Conservation (phyloP, 176 grass and related monocot genomes). For the Themeda triandra region DNA sequence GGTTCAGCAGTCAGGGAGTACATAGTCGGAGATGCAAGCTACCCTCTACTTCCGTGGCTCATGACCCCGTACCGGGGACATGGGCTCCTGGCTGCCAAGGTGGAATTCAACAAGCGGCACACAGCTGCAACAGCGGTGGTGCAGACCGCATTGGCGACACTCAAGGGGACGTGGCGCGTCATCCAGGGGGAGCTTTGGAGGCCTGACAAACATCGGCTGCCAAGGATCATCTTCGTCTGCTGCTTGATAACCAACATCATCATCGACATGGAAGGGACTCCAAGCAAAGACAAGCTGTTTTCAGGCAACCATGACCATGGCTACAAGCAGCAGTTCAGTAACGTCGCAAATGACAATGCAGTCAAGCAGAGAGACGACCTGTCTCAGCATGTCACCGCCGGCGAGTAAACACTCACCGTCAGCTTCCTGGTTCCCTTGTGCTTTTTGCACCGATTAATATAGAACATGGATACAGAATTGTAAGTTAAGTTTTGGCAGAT, state of each 20-base stretch:
- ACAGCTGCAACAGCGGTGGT: constrained; percentile 28
- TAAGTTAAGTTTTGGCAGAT: constrained; percentile 13
- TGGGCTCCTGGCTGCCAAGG: constrained; percentile 27
- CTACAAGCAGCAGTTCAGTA: constrained; percentile 42
- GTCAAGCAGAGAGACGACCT: constrained; percentile 33
- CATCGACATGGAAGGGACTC: constrained; percentile 37
- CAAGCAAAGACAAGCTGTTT: not conserved
- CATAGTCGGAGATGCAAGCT: constrained; percentile 69
- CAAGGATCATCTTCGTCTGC: constrained; percentile 43
- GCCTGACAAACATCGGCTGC: constrained; percentile 64
- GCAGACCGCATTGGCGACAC: constrained; percentile 40
- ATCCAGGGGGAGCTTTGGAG: constrained; percentile 65
- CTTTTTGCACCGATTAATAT: not conserved
- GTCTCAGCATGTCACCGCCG: constrained; percentile 5
- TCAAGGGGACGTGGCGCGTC: constrained; percentile 61
- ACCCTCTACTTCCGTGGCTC: constrained; percentile 83
- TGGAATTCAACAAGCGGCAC: constrained; percentile 64
- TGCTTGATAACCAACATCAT: constrained; percentile 41
- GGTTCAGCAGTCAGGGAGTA: constrained; percentile 62
- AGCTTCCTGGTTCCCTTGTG: not conserved
- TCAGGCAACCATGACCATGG: constrained; percentile 22
- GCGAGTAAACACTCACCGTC: not conserved
- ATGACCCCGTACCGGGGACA: constrained; percentile 74
- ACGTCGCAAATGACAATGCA: constrained; percentile 15
- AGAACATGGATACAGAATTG: constrained; percentile 8